Evolutionary conservation across 345 rosid species (phyloP).

Genomic region (Sonneratia alba): DNA sequence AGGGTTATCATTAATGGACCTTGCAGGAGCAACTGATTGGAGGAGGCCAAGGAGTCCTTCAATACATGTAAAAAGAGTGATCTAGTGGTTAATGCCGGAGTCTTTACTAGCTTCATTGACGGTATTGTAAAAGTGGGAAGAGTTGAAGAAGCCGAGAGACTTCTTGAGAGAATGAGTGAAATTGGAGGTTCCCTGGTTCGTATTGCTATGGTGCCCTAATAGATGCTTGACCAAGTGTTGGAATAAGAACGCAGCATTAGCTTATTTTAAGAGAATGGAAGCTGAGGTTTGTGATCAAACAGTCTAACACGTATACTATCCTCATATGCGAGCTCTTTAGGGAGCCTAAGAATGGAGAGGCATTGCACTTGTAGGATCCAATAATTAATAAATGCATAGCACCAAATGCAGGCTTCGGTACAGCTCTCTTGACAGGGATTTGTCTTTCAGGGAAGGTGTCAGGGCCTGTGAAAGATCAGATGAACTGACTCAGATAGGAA

Average conservation of each 20-base stretch:
- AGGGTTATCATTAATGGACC: slow-evolving; percentile 57
- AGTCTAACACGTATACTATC: slow-evolving; percentile 63
- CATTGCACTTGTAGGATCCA: slow-evolving; percentile 62
- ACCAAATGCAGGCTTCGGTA: slow-evolving; percentile 61
- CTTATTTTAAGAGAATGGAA: slow-evolving; percentile 61
- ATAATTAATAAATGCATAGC: slow-evolving; percentile 86
- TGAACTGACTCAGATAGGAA: slow-evolving; percentile 76
- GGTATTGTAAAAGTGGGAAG: slow-evolving; percentile 79
- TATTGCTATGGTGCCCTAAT: slow-evolving; percentile 76
- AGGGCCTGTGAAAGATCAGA: slow-evolving; percentile 83
- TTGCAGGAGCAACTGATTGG: slow-evolving; percentile 67
- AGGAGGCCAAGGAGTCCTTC: slow-evolving; percentile 57
- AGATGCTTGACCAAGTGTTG: slow-evolving; percentile 57
- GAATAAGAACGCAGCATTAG: slow-evolving; percentile 52
- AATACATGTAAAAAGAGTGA: slow-evolving; percentile 39
- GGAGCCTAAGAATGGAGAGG: slow-evolving; percentile 68
- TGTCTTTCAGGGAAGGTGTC: slow-evolving; percentile 87
- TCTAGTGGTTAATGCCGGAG: slow-evolving; percentile 48
- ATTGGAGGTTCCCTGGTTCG: slow-evolving; percentile 62
- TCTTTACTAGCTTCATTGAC: slow-evolving; percentile 70
- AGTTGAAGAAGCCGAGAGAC: slow-evolving; percentile 60
- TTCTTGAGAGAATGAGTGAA: slow-evolving; percentile 64
- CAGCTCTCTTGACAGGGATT: slow-evolving; percentile 57
- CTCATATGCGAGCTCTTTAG: slow-evolving; percentile 50
- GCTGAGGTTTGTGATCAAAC: slow-evolving; percentile 69